A percentile compares a stretch with the other conserved stretches of the same genome.
Evolutionary conservation across 805 yeast species (phyloP).

Genomic region (Ogataea pignaliae): DNA sequence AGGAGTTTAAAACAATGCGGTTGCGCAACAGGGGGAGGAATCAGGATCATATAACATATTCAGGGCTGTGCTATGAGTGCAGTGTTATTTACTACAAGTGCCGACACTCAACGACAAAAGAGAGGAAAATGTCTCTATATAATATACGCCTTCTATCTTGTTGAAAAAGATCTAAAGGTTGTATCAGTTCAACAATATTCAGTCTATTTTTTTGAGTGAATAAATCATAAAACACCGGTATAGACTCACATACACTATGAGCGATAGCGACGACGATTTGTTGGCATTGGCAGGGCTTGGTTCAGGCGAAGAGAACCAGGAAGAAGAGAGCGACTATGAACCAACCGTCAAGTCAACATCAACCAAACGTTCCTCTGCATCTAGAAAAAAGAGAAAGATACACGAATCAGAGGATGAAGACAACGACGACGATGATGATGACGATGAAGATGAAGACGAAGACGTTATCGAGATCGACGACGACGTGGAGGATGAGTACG

Average conservation of each 20-base stretch:
- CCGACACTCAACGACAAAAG: too few relatives aligned
- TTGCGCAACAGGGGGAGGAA: too few relatives aligned
- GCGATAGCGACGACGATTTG: slow-evolving; percentile 91
- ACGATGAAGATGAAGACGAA: slow-evolving; percentile 33
- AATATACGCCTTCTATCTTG: too few relatives aligned
- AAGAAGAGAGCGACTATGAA: slow-evolving; percentile 32
- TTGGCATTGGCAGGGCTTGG: slow-evolving; percentile 89
- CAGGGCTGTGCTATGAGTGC: too few relatives aligned
- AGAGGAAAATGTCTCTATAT: too few relatives aligned
- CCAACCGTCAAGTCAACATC: slow-evolving; percentile 29
- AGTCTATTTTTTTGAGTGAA: too few relatives aligned
- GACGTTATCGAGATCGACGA: slow-evolving; percentile 21
- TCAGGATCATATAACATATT: too few relatives aligned
- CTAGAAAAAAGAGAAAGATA: slow-evolving; percentile 19
- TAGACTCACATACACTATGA: slow-evolving; percentile 29
- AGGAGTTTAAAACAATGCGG: too few relatives aligned
- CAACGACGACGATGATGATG: slow-evolving; percentile 19
- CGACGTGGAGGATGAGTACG: slow-evolving; percentile 35
- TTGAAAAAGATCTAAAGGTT: too few relatives aligned
- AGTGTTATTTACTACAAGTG: too few relatives aligned
- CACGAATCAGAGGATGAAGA: slow-evolving; percentile 22
- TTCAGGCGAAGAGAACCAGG: slow-evolving; percentile 39
- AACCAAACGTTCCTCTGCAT: slow-evolving; percentile 13
- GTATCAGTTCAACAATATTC: too few relatives aligned
- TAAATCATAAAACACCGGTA: too few relatives aligned